These are phyloP conservation scores for Tulasnella sp. DNA, from an alignment of 768 basidiomycete genomes.

Conservation along the genomic window DNA sequence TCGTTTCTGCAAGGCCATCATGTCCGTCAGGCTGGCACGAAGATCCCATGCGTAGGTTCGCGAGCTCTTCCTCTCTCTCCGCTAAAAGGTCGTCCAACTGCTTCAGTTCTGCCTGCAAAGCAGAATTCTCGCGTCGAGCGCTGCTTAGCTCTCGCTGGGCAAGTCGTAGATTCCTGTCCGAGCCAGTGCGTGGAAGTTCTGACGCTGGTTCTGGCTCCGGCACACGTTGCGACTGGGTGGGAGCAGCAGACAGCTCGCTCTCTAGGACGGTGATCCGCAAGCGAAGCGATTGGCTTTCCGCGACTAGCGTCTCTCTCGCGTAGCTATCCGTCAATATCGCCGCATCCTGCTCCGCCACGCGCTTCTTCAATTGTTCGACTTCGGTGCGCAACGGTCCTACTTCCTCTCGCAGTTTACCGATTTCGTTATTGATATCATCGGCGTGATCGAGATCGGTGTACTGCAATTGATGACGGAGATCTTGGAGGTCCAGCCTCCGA, in stretches of 20 bases:
- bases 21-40: too few species aligned
- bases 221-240: background rate
- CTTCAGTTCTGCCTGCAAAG: background rate
- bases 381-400: background rate
- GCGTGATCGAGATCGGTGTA: too few species aligned
- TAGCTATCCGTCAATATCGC: background rate
- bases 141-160: background rate
- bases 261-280: background rate
- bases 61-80: background rate
- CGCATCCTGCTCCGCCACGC: background rate
- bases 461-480: background rate
- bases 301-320: background rate
- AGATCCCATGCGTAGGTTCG: background rate
- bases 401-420: background rate
- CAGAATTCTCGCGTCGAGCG: background rate
- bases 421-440: background rate
- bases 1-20: too few species aligned
- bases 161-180: background rate
- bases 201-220: background rate
- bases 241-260: background rate
- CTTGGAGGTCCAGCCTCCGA: background rate
- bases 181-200: background rate
- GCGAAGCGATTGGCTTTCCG: background rate
- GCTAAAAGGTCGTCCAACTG: background rate
- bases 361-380: background rate